Base-by-base conservation (phyloP, 768 basidiomycete species). In the Hygrophoropsis aurantiaca region DNA sequence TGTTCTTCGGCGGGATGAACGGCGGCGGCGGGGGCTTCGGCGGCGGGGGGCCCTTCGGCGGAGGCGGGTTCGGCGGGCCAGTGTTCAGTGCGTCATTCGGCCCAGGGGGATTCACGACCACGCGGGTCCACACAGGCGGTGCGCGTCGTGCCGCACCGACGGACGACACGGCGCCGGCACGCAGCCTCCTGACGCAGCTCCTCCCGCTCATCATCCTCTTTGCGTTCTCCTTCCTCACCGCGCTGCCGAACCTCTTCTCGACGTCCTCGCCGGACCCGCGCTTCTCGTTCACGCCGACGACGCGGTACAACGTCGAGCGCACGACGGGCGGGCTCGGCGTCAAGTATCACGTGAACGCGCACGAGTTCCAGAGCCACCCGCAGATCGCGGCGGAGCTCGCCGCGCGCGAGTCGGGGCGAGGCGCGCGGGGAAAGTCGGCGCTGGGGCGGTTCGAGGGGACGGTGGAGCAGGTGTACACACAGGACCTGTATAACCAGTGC, bases 121-220 rank as follows among this genome's bases (percentile, higher is more conserved):
- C 82, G 3, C 79, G 82, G 5, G 74, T 82, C 60, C 68, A 61
- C 33, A 58, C 54, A 32, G 78, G 77, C 30, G 73, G 71, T 9
- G 69, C 69, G 36, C 58, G 62, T 30, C 58, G 58, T 23, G 64
- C 67, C 11, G 58, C 62, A 13, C 72, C 68, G 42, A 71, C 65
- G 42, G 68, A 66, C 35, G 60, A 69, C 37, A 68, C 71, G 8
- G 77, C 82, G 51, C 72, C 78, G 44, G 42, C 56, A 32, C 82
- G 87, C 32, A 84, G 85, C 11, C 61, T 82, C 34, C 58, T 90
- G 54, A 67, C 86, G 36, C 91, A 95, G 62, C 77, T 97, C 27
- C 74, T 94, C 24, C 95, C 94, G 8, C 74, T 98, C 19, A 62
- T 97, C 52, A 66, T 97, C 41, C 73, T 98, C 16, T 87, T 97